phyloP scores from a whole-genome alignment of 2,329 filamentous ascomycete species.

The Clonostachys solani region DNA sequence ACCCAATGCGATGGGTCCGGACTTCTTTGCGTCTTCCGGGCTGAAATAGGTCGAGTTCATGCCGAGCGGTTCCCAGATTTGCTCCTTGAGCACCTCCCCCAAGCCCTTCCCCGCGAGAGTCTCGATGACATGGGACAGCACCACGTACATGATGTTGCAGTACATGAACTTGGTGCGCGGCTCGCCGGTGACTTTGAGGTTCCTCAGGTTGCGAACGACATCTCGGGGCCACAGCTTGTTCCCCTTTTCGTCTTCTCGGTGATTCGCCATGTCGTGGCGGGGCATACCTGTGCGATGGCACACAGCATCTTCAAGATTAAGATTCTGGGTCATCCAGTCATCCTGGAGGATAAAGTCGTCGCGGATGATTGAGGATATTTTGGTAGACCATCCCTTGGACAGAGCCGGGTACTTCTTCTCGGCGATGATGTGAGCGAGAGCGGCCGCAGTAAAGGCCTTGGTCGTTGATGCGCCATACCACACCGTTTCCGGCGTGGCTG shows the following conservation, averaged over 20 bases:
- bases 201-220: slow-evolving; percentile 34
- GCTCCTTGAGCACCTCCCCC: slow-evolving; percentile 29
- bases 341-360: slow-evolving; percentile 48
- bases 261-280: slow-evolving; percentile 25
- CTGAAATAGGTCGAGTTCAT: slow-evolving; percentile 38
- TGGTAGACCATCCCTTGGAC: slow-evolving; percentile 38
- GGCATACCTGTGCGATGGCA: slow-evolving; percentile 43
- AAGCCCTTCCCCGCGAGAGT: slow-evolving; percentile 28
- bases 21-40: slow-evolving; percentile 14
- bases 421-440: slow-evolving; percentile 43
- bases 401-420: slow-evolving; percentile 21
- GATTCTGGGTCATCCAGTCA: slow-evolving; percentile 36
- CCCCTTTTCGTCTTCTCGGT: slow-evolving; percentile 17
- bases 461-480: slow-evolving; percentile 53
- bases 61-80: slow-evolving; percentile 38
- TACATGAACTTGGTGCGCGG: slow-evolving; percentile 41
- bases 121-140: slow-evolving; percentile 40
- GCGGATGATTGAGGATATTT: slow-evolving; percentile 38
- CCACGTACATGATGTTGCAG: slow-evolving; percentile 44
- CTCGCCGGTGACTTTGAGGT: slow-evolving; percentile 36
- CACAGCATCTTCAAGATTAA: slow-evolving; percentile 25
- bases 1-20: slow-evolving; percentile 29
- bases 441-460: slow-evolving; percentile 49
- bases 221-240: slow-evolving; percentile 21
- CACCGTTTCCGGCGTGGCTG: slow-evolving; percentile 38